phyloP scores from a whole-genome alignment of 495 filamentous ascomycete species.

The Aspergillus baeticus region DNA sequence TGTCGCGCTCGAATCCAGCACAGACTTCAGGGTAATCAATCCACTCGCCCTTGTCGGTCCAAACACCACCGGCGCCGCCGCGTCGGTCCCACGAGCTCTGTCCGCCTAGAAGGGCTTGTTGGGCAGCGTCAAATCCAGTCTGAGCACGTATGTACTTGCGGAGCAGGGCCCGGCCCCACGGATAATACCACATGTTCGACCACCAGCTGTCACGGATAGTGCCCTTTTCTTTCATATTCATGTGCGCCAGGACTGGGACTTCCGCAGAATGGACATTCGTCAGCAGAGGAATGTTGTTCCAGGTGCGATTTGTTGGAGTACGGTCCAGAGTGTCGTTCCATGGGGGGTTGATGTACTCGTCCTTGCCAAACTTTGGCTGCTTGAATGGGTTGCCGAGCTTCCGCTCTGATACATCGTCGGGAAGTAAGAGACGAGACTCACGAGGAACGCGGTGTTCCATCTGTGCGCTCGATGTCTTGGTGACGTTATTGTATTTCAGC shows the following conservation, averaged over 20 bases:
- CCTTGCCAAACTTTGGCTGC: conserved; percentile 30
- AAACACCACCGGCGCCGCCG: conserved; percentile 58
- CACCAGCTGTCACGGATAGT: conserved; percentile 46
- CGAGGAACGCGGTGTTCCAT: conserved; percentile 42
- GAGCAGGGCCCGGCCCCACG: conserved; percentile 50
- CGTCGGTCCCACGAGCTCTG: conserved; percentile 53
- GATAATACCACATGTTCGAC: conserved; percentile 58
- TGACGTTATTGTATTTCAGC: conserved; percentile 46
- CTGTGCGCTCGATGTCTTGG: conserved; percentile 38
- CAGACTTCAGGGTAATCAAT: conserved; percentile 55
- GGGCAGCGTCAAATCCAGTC: conserved; percentile 41
- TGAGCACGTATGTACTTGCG: conserved; percentile 48
- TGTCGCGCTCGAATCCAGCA: conserved; percentile 43
- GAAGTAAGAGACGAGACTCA: conserved; percentile 42
- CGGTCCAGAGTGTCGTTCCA: conserved; percentile 44
- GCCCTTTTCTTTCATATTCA: conserved; percentile 41
- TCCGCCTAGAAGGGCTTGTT: conserved; percentile 46
- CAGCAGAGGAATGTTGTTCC: conserved; percentile 50
- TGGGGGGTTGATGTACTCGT: conserved; percentile 33
- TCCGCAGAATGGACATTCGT: conserved; percentile 52
- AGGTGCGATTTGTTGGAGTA: conserved; percentile 40
- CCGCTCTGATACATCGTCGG: conserved; percentile 38
- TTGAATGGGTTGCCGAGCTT: conserved; percentile 39
- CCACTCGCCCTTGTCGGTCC: conserved; percentile 57
- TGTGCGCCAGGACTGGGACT: conserved; percentile 50